Evolutionary conservation across 2,329 filamentous ascomycete genomes (phyloP).

Genomic region (Alternaria arbusti): DNA sequence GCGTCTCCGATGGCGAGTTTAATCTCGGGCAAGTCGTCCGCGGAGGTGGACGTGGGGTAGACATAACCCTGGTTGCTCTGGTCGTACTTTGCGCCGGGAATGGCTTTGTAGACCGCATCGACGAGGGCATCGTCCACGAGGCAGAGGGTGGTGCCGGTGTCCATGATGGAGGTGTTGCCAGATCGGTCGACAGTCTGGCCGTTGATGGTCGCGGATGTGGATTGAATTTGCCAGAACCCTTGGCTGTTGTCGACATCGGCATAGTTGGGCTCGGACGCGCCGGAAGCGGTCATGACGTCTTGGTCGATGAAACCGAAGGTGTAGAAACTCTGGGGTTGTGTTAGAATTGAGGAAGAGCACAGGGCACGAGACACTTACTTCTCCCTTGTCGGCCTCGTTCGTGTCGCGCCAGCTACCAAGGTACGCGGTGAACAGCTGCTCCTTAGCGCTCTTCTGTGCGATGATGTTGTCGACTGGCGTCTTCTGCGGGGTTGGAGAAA

Average conservation of each 20-base stretch:
- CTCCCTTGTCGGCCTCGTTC: constrained; percentile 25
- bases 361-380: background rate
- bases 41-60: constrained; percentile 52
- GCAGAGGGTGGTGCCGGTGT: constrained; percentile 72
- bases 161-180: constrained; percentile 58
- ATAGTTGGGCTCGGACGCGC: constrained; percentile 62
- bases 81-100: constrained; percentile 59
- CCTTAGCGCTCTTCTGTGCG: constrained; percentile 8
- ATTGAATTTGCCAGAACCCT: constrained; percentile 67
- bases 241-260: constrained; percentile 61
- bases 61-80: constrained; percentile 59
- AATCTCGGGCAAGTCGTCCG: constrained; percentile 19
- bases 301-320: constrained; percentile 63
- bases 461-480: constrained; percentile 64
- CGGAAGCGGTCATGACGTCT: constrained; percentile 50
- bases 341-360: rapidly evolving
- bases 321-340: constrained; percentile 21
- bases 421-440: constrained; percentile 26
- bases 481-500: constrained; percentile 55
- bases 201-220: constrained; percentile 59
- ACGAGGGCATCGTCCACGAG: constrained; percentile 63
- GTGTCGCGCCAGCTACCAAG: constrained; percentile 27
- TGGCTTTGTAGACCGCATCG: constrained; percentile 64
- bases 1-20: constrained; percentile 29
- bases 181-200: constrained; percentile 39